Conservation (phyloP, 2,329 filamentous ascomycete genomes). For the Colletotrichum gloeosporioides region DNA sequence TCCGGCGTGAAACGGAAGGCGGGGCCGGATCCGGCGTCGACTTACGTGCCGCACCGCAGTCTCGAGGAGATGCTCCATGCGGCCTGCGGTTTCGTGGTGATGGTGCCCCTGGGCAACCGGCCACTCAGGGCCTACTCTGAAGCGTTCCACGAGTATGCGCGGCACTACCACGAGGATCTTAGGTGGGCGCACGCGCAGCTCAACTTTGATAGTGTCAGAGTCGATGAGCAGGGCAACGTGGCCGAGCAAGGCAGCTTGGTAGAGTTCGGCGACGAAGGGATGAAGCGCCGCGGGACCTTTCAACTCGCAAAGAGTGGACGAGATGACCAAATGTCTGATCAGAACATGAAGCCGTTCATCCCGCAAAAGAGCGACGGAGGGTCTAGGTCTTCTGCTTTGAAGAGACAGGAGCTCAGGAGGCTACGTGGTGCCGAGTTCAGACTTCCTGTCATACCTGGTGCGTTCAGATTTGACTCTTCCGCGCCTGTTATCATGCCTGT, state of each 20-base stretch:
- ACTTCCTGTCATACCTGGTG: neutral
- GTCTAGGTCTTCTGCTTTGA: neutral
- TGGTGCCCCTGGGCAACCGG: neutral
- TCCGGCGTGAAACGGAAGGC: neutral
- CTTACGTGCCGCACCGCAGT: neutral
- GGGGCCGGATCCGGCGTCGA: too few relatives aligned
- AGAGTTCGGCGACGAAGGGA: neutral
- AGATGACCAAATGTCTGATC: neutral
- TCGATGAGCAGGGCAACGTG: neutral
- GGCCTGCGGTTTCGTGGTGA: neutral
- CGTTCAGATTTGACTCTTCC: neutral
- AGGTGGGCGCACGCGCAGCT: neutral
- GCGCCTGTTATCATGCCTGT: neutral
- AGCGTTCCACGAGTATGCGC: neutral
- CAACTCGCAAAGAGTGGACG: neutral
- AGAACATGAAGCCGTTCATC: neutral
- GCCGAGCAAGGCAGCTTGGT: neutral
- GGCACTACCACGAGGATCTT: neutral
- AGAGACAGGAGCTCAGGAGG: neutral
- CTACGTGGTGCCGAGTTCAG: neutral
- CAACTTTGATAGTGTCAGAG: neutral
- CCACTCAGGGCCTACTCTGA: neutral
- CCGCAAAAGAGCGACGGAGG: neutral
- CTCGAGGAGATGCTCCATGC: slow-evolving; percentile 4
- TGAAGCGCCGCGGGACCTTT: neutral